A percentile compares a stretch with the other conserved stretches of the same genome.
Conservation (phyloP, 148 eudicot genomes). For the Rhododendron ferrugineum region DNA sequence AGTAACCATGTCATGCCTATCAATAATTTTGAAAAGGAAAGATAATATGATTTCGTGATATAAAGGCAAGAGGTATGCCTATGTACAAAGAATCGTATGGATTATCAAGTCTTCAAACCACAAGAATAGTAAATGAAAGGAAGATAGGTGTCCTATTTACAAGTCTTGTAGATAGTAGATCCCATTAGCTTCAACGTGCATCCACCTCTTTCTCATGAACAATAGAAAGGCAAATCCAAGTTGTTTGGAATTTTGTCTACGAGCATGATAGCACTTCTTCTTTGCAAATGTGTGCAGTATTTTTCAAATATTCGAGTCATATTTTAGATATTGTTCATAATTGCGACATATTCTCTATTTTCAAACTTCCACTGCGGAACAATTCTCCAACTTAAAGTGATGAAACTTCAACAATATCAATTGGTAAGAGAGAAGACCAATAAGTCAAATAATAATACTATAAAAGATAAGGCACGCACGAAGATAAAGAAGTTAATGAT, state of each 20-base stretch:
- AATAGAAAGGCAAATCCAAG: not conserved
- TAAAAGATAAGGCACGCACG: not conserved
- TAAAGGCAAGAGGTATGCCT: not conserved
- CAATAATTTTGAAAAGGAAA: not conserved
- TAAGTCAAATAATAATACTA: not conserved
- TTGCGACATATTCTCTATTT: not conserved
- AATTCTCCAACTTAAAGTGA: not conserved
- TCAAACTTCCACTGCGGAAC: not conserved
- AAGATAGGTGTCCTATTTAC: not conserved
- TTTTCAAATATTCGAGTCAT: not conserved
- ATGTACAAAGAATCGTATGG: not conserved
- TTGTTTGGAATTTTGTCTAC: not conserved
- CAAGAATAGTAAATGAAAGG: not conserved
- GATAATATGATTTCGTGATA: not conserved
- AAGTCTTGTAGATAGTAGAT: not conserved
- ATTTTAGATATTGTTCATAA: not conserved
- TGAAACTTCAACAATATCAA: not conserved
- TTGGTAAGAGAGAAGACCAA: not conserved
- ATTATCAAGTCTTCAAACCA: not conserved
- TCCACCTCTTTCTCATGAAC: not conserved
- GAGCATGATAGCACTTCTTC: not conserved
- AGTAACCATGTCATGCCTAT: constrained; percentile 6
- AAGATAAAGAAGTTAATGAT: not conserved
- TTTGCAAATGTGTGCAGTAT: not conserved
- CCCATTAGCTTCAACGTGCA: not conserved